These are phyloP conservation scores for Candida maltosa DNA, from an alignment of 805 yeast genomes.

Conservation along the genomic window DNA sequence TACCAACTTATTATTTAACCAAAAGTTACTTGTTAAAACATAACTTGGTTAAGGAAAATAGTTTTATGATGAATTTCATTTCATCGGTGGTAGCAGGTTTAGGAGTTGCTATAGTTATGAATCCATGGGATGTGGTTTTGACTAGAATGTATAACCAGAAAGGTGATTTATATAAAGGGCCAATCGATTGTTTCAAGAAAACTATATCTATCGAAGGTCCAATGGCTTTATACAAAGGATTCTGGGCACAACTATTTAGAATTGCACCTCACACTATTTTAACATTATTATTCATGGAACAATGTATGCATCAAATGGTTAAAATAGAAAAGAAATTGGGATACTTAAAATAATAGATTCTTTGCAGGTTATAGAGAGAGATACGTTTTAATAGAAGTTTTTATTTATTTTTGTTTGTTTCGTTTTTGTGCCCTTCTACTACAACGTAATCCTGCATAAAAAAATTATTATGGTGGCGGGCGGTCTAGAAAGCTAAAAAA, in stretches of 20 bases:
- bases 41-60: slow-evolving; percentile 56
- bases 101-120: slow-evolving; percentile 94
- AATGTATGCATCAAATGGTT: slow-evolving; percentile 65
- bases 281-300: slow-evolving; percentile 93
- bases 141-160: slow-evolving; percentile 95
- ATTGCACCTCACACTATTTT: slow-evolving; percentile 93
- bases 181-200: slow-evolving; percentile 83
- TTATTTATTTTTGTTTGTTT: too few relatives aligned
- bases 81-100: slow-evolving; percentile 80
- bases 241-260: slow-evolving; percentile 87
- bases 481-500: too few relatives aligned
- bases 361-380: too few relatives aligned
- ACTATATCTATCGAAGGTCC: slow-evolving; percentile 84
- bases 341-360: too few relatives aligned
- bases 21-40: slow-evolving; percentile 59
- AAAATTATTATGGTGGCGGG: too few relatives aligned
- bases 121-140: slow-evolving; percentile 94
- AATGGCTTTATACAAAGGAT: slow-evolving; percentile 88
- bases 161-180: slow-evolving; percentile 81
- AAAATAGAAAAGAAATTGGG: slow-evolving; percentile 20
- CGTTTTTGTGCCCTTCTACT: too few relatives aligned
- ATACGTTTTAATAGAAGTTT: too few relatives aligned
- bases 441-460: too few relatives aligned
- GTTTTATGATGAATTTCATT: slow-evolving; percentile 60
- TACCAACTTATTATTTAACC: slow-evolving; percentile 82